Evolutionary conservation across 106 monocot species (phyloP).

Genomic region (Acanthochlamys bracteata): DNA sequence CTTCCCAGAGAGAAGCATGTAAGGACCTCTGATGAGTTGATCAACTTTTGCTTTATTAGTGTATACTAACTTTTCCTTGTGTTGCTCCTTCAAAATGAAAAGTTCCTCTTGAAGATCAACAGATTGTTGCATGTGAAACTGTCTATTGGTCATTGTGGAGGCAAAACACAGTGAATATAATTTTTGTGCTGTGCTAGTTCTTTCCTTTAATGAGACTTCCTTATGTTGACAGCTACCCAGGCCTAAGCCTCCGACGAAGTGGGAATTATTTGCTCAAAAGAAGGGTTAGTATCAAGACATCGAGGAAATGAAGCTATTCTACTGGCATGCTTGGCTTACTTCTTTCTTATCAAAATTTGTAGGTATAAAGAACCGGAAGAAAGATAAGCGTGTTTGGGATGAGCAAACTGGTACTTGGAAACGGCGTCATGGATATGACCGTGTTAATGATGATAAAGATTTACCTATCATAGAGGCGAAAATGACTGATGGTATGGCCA

Average conservation of each 20-base stretch:
- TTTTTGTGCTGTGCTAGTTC: not conserved
- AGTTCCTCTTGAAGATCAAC: no score
- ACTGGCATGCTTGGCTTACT: no score
- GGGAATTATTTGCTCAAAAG: slow-evolving; percentile 83
- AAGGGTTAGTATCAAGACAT: slow-evolving; percentile 47
- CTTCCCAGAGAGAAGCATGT: slow-evolving; percentile 46
- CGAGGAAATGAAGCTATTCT: not conserved
- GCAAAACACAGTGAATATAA: not conserved
- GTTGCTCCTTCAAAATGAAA: no score
- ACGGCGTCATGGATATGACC: slow-evolving; percentile 90
- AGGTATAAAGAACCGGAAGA: slow-evolving; percentile 84
- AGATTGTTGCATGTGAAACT: no score
- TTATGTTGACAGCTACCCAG: slow-evolving; percentile 61
- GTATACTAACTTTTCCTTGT: no score
- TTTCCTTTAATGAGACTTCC: not conserved
- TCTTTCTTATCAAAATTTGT: slow-evolving; percentile 4
- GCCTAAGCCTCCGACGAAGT: slow-evolving; percentile 93
- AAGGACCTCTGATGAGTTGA: no score
- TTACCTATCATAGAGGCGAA: slow-evolving; percentile 86
- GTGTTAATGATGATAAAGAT: slow-evolving; percentile 86
- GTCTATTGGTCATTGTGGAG: no score
- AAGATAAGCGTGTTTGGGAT: slow-evolving; percentile 75
- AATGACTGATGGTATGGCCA: slow-evolving; percentile 53
- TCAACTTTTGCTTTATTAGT: no score
- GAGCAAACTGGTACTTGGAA: slow-evolving; percentile 84